Base-by-base conservation (phyloP, 192 early-diverging fungal genomes). In the Rhizophlyctis rosea region DNA sequence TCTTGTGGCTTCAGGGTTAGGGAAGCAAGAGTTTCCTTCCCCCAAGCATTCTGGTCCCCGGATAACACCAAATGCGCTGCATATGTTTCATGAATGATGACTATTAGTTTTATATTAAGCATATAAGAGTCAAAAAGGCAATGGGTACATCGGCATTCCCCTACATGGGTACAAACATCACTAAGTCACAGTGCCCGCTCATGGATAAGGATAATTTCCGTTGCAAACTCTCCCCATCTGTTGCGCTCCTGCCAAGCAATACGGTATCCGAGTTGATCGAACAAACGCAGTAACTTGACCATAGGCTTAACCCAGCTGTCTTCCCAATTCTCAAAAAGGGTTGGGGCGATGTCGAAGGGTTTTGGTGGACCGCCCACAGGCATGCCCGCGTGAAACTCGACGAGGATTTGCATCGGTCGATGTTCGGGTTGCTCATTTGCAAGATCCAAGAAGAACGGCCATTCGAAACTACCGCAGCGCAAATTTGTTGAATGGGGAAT, bases 181-280 rank as follows among this genome's bases (percentile, higher is more conserved):
- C n/a, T n/a, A n/a, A n/a, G n/a, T 36, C 36, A 63, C 23, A 63
- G 34, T 0, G 51, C 61, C 16, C 51, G 27, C 51, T 63, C 61
- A 35, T 63, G 61, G 21, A 63, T 3, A 5, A 63, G 33, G 50
- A 63, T 63, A 36, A 63, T 63, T 4, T 63, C 61, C 18, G 61
- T 54, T 25, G 61, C 61, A 35, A 63, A 63, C 23, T 63, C 23
- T 63, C 61, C 61, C 11, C 31, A 31, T 36, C 61, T 50, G 34
- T 63, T 63, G 16, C 61, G 47, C 21, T 3, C 59, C 32, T 57
- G 56, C 28, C 24, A 57, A 2, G 32, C 56, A 34, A 57, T 57
- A 13, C 56, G 24, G 32, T 57, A 57, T 0, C 56, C 56, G 16
- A 57, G 3, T 24, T 57, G 56, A 24, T 57, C 29, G 30, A 57